These are phyloP conservation scores for Buddleja alternifolia DNA, from an alignment of 257 asterid genomes.

Conservation along the genomic window DNA sequence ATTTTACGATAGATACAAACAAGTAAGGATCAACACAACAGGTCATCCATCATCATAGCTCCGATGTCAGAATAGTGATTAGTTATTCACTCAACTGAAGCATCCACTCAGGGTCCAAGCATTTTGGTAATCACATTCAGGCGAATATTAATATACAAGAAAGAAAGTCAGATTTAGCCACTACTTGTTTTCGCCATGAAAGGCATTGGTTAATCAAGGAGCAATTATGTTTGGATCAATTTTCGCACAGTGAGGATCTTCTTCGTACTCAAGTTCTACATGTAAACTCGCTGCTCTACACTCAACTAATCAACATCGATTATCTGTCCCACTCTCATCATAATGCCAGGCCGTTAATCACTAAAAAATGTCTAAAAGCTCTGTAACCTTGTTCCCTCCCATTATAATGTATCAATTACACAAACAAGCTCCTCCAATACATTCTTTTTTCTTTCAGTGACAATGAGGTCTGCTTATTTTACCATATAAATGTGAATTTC, in stretches of 20 bases:
- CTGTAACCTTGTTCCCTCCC: background rate
- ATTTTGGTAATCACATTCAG: conserved; percentile 11
- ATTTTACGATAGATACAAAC: conserved; percentile 20
- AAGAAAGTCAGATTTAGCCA: conserved; percentile 5
- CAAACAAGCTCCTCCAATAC: too few species aligned
- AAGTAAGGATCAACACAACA: conserved; percentile 6
- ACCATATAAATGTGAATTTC: too few species aligned
- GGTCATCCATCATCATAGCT: background rate
- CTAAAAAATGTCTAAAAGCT: background rate
- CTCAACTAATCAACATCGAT: background rate
- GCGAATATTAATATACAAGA: background rate
- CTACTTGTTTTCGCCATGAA: background rate
- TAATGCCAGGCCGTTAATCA: background rate
- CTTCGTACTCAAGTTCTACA: conserved; percentile 3
- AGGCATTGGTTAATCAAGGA: background rate
- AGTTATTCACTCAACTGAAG: conserved; percentile 30
- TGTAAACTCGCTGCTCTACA: background rate
- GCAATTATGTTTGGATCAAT: conserved; percentile 3
- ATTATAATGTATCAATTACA: background rate
- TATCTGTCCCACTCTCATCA: conserved; percentile 11
- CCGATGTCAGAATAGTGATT: background rate
- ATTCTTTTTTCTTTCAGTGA: too few species aligned
- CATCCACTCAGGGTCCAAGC: background rate
- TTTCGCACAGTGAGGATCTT: background rate
- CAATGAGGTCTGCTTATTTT: too few species aligned